Percentiles rank a stretch among this genome's conserved stretches.
phyloP scores from a whole-genome alignment of 441 rosid species.

The Arabidopsis hybrid region DNA sequence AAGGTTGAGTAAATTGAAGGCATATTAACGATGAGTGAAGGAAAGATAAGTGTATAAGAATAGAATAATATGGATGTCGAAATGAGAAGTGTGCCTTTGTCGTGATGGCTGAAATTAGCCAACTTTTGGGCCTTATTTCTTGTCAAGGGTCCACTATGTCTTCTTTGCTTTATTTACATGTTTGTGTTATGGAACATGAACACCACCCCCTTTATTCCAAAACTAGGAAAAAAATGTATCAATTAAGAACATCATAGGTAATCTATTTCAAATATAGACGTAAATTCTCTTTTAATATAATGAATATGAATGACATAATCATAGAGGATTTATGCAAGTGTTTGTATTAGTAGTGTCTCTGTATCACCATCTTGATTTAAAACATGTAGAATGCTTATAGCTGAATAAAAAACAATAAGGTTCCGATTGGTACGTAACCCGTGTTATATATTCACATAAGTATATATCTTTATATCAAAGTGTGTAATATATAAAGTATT shows the following conservation, averaged over 20 bases:
- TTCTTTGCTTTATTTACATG: background rate
- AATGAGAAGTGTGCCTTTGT: background rate
- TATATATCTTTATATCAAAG: background rate
- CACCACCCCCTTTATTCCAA: too few relatives aligned
- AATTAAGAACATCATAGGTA: too few relatives aligned
- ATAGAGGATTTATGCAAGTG: too few relatives aligned
- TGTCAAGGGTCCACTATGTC: background rate
- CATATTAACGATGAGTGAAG: background rate
- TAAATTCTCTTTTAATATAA: too few relatives aligned
- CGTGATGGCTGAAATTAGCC: slow-evolving; percentile 1
- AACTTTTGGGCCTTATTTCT: slow-evolving; percentile 4
- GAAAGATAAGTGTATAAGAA: background rate
- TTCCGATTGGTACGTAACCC: too few relatives aligned
- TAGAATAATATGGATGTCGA: background rate
- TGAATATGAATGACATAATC: too few relatives aligned
- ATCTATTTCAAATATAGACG: background rate
- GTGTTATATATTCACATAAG: background rate
- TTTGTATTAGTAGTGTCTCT: too few relatives aligned
- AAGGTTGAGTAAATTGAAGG: background rate
- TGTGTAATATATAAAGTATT: slow-evolving; percentile 16
- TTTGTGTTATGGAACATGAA: background rate
- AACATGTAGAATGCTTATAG: too few relatives aligned
- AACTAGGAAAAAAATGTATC: too few relatives aligned
- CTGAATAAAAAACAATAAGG: background rate
- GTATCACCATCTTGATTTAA: too few relatives aligned